Percentiles rank a stretch among this genome's conserved stretches.
Evolutionary conservation across 164 flowering plant genomes (phyloP).

Genomic region (Vitis labrusca): DNA sequence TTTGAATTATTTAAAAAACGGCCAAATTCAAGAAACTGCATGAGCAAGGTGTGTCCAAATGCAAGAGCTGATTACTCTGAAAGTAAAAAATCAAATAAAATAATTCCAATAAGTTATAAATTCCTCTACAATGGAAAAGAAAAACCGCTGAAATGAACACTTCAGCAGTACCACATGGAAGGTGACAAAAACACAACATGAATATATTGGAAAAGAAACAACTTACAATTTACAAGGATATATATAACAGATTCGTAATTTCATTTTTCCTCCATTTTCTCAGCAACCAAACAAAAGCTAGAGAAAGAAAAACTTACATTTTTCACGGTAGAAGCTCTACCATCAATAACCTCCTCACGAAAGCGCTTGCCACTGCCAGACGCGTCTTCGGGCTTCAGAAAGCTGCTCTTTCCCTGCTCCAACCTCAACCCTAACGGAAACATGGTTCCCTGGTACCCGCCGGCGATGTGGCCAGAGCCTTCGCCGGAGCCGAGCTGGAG

Average conservation of each 20-base stretch:
- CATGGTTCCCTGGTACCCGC: slow-evolving; percentile 40
- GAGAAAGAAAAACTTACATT: slow-evolving; percentile 29
- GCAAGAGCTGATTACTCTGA: too few relatives aligned
- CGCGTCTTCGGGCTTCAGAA: slow-evolving; percentile 58
- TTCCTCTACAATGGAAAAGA: too few relatives aligned
- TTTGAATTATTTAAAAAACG: too few relatives aligned
- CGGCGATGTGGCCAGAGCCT: slow-evolving; percentile 29
- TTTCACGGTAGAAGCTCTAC: slow-evolving; percentile 44
- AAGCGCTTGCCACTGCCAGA: slow-evolving; percentile 69
- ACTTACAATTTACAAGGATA: background rate
- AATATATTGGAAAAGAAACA: too few relatives aligned
- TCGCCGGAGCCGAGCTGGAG: slow-evolving; percentile 77
- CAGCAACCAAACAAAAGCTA: background rate
- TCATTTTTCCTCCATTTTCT: background rate
- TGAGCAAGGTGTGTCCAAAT: too few relatives aligned
- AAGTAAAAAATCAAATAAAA: too few relatives aligned
- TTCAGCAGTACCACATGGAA: background rate
- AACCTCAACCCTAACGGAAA: slow-evolving; percentile 81
- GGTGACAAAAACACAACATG: background rate
- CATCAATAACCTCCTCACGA: slow-evolving; percentile 49
- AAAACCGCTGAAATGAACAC: too few relatives aligned
- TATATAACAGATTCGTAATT: background rate
- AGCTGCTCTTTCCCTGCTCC: slow-evolving; percentile 72
- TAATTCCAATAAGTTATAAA: too few relatives aligned
- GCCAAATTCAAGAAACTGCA: too few relatives aligned